Evolutionary conservation across 129 eudicot genomes (phyloP), one percentile per base, ranked within the genome.

Genomic region (Dittrichia graveolens): DNA sequence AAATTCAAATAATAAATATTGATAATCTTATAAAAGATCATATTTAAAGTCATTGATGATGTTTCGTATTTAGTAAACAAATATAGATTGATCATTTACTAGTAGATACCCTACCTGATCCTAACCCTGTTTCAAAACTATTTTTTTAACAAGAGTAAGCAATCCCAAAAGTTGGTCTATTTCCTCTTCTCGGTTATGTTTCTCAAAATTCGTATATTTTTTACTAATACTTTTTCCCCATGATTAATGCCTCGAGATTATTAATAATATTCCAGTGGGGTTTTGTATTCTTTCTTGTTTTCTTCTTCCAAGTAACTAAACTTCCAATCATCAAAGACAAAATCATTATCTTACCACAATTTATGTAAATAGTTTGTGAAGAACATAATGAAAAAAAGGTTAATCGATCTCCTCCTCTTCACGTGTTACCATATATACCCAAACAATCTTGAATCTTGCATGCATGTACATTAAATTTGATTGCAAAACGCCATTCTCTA

Each of bases 391-490:
- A 12, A 14, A 16, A 0, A 14, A 58, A 11, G 49, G 64, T n/a
- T 46, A 61, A 47, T 6, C 38, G 4, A 48, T 61, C 35, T 35
- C 59, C 61, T 24, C 31, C 39, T 31, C 58, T 61, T 78, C 77
- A 69, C 72, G 61, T 78, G 76, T 11, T 70, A 48, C 81, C 59
- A 5, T 69, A 77, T 69, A 50, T 46, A 61, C 65, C 76, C 76
- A 70, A 38, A 59, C 81, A 78, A 2, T n/a, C 37, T 57, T 35
- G 10, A 31, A 46, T 44, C 56, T 57, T 55, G 34, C 70, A 44
- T 65, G 73, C 74, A 73, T 65, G 75, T 64, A 76, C 78, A 79
- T 79, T 79, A 45, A 79, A 79, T 79, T 72, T 64, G 61, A 43
- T 80, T 53, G 78, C 68, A 47, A 78, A 63, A 71, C 12, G 73